Conservation (phyloP, 179 eudicot genomes). For the Beta lomatogona region DNA sequence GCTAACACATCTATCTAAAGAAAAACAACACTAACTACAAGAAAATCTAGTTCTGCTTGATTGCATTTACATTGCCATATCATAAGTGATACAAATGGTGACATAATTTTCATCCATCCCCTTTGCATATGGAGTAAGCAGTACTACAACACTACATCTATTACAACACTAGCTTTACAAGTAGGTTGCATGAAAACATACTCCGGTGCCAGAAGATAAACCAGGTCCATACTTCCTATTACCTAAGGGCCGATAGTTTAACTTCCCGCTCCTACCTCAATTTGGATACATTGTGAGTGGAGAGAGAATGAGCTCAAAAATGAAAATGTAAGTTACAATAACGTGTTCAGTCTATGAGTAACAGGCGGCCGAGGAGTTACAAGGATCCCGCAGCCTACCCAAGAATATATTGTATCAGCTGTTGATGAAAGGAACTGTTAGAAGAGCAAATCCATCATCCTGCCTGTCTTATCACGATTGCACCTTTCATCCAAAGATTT, state of each 20-base stretch:
- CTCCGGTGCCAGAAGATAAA: slow-evolving; percentile 20
- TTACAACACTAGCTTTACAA: slow-evolving; percentile 35
- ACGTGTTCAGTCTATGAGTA: background rate
- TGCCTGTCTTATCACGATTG: background rate
- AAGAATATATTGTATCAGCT: background rate
- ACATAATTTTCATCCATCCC: background rate
- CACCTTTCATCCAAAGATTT: background rate
- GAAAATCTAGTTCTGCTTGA: slow-evolving; percentile 14
- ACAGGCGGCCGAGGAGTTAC: background rate
- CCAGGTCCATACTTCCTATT: slow-evolving; percentile 5
- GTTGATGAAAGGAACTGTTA: background rate
- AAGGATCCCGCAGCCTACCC: background rate
- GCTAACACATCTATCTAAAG: background rate
- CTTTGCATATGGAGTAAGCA: slow-evolving; percentile 1
- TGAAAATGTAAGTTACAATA: slow-evolving; percentile 11
- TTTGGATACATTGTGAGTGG: slow-evolving; percentile 4
- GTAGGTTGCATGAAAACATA: slow-evolving; percentile 21
- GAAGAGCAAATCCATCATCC: background rate
- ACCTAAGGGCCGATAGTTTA: background rate
- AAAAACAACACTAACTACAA: slow-evolving; percentile 11
- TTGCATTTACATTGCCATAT: slow-evolving; percentile 37
- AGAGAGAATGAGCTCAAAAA: slow-evolving; percentile 8
- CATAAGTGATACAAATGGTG: slow-evolving; percentile 1
- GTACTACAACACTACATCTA: slow-evolving; percentile 27
- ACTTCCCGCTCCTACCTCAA: slow-evolving; percentile 16